These are phyloP conservation scores for Pogostemon cablin DNA, from an alignment of 257 asterid genomes.

Conservation along the genomic window DNA sequence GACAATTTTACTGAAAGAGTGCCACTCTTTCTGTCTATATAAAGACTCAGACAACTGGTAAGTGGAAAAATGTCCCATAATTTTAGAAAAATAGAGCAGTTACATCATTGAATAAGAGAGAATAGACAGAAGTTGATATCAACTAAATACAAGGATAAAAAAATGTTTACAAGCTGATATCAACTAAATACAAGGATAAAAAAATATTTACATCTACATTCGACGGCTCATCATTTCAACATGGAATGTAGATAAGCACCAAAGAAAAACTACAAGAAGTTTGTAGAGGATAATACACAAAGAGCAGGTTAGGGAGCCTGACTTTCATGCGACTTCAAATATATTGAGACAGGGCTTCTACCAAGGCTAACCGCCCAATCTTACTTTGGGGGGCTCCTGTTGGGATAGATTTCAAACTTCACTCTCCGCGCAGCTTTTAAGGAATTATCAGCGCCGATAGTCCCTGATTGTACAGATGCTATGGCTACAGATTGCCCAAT, in stretches of 20 bases:
- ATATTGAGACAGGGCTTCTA: constrained; percentile 83
- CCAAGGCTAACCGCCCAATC: constrained; percentile 88
- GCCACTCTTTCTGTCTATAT: not conserved
- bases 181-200: constrained; percentile 12
- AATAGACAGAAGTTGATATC: not conserved
- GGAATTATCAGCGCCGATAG: constrained; percentile 76
- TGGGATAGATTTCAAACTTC: constrained; percentile 80
- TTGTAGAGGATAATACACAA: constrained; percentile 59
- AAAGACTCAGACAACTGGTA: constrained; percentile 1
- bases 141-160: not conserved
- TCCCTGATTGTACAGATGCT: constrained; percentile 91
- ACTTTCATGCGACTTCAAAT: constrained; percentile 78
- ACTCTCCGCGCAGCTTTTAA: constrained; percentile 95
- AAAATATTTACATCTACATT: not conserved
- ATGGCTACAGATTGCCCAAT: constrained; percentile 95
- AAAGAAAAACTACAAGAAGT: constrained; percentile 27
- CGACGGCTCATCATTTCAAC: not conserved
- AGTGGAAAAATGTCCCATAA: not conserved
- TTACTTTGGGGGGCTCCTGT: constrained; percentile 89
- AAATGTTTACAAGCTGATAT: not conserved
- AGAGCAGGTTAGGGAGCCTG: constrained; percentile 85
- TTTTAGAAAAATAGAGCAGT: constrained; percentile 11
- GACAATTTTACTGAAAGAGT: not conserved
- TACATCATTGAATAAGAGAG: constrained; percentile 4
- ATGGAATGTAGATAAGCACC: constrained; percentile 8